phyloP scores from a whole-genome alignment of 2,329 filamentous ascomycete species.

The Phyllosticta citriasiana region DNA sequence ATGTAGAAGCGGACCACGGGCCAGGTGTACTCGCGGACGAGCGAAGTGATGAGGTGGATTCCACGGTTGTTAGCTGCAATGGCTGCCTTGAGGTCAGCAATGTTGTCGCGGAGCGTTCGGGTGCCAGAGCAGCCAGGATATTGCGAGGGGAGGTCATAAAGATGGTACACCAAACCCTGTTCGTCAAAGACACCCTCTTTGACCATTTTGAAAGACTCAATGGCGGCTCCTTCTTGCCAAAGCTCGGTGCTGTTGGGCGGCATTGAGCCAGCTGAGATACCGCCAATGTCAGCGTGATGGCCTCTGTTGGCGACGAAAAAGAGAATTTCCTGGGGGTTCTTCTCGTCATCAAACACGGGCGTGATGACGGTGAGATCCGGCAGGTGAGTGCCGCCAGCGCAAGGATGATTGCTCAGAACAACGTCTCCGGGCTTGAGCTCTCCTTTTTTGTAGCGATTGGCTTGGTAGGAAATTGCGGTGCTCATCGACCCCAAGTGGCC shows the following conservation, averaged over 20 bases:
- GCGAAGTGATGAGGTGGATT: constrained; percentile 25
- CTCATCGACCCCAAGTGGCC: constrained; percentile 19
- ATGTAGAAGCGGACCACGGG: constrained; percentile 32
- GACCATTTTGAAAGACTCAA: constrained; percentile 33
- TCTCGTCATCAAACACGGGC: constrained; percentile 18
- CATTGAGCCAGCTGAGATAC: constrained; percentile 17
- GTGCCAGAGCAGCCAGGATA: constrained; percentile 25
- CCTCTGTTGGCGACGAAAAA: constrained; percentile 22
- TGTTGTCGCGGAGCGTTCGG: constrained; percentile 24
- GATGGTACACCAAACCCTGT: constrained; percentile 19
- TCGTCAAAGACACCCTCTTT: constrained; percentile 28
- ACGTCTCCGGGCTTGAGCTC: constrained; percentile 20
- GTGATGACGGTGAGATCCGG: constrained; percentile 21
- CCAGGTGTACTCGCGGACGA: constrained; percentile 28
- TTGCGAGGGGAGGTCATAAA: constrained; percentile 20
- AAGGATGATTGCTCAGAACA: constrained; percentile 20
- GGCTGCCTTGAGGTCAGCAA: constrained; percentile 27
- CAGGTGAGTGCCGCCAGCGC: constrained; percentile 21
- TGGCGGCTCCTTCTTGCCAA: constrained; percentile 39
- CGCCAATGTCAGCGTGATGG: constrained; percentile 22
- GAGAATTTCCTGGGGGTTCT: constrained; percentile 13
- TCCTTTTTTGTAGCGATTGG: constrained; percentile 13
- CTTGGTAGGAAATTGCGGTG: constrained; percentile 20
- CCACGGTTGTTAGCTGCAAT: constrained; percentile 26
- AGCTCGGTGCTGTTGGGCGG: constrained; percentile 37